phyloP scores from a whole-genome alignment of 345 rosid species.

The Eucalyptus regnans region DNA sequence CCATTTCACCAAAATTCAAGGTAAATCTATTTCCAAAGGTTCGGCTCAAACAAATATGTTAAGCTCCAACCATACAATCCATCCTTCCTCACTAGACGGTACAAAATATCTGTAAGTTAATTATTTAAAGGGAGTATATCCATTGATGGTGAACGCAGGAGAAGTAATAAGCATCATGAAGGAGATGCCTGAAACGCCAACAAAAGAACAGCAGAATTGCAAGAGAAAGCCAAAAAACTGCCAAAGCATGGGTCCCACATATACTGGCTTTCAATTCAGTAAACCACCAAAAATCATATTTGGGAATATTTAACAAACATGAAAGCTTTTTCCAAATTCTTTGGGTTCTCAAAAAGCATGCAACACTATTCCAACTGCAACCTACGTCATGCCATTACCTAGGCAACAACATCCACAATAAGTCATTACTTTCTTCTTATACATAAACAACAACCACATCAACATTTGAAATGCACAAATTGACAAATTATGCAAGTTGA shows the following conservation, averaged over 20 bases:
- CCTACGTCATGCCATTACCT: not conserved
- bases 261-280: not conserved
- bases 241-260: no score
- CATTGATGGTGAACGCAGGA: not conserved
- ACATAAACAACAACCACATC: no score
- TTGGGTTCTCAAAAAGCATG: not conserved
- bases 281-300: not conserved
- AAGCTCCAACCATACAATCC: not conserved
- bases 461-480: no score
- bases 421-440: no score
- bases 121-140: not conserved
- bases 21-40: not conserved
- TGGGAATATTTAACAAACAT: not conserved
- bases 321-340: not conserved
- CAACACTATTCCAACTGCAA: not conserved
- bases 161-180: not conserved
- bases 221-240: rapidly evolving
- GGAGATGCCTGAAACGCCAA: not conserved
- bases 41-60: not conserved
- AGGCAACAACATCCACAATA: not conserved
- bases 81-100: not conserved
- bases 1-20: no score
- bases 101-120: not conserved
- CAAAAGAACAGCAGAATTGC: no score
- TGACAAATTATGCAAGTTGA: no score